Percentiles rank a stretch among this genome's conserved stretches.
Evolutionary conservation across 2,329 filamentous ascomycete genomes (phyloP).

Genomic region (Tolypocladium sp.): DNA sequence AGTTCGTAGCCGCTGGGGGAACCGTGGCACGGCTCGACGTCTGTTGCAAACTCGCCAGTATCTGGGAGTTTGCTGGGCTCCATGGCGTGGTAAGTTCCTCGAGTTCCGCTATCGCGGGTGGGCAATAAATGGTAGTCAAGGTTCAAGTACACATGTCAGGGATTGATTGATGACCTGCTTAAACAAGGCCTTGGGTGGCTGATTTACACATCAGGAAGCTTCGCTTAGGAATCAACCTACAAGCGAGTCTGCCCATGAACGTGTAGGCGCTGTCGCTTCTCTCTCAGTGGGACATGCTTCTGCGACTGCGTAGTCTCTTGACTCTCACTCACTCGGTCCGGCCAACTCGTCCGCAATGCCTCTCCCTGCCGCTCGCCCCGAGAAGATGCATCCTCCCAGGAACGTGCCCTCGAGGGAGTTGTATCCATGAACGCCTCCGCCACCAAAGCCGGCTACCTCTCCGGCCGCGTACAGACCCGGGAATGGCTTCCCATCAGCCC

Average conservation of each 20-base stretch:
- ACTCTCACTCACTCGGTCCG: background rate
- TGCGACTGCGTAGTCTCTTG: too few species aligned
- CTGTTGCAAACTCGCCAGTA: too few species aligned
- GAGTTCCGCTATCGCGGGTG: too few species aligned
- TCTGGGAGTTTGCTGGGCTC: too few species aligned
- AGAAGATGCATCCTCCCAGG: constrained; percentile 54
- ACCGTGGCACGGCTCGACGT: too few species aligned
- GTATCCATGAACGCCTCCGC: constrained; percentile 54
- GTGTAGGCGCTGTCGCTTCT: background rate
- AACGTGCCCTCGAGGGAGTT: constrained; percentile 55
- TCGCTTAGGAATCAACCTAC: too few species aligned
- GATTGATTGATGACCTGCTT: background rate
- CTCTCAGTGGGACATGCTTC: background rate
- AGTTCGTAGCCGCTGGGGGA: too few species aligned
- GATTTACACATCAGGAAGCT: too few species aligned
- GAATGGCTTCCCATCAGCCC: constrained; percentile 36
- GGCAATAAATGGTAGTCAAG: too few species aligned
- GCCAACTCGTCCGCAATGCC: constrained; percentile 40
- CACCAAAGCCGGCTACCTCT: constrained; percentile 52
- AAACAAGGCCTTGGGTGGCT: background rate
- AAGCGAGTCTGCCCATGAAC: background rate
- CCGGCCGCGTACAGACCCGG: constrained; percentile 50
- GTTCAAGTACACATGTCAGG: too few species aligned
- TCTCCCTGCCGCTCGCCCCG: constrained; percentile 45
- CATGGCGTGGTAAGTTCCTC: too few species aligned